Conservation (phyloP, 192 early-diverging fungal genomes). For the Entomortierella beljakovae region DNA sequence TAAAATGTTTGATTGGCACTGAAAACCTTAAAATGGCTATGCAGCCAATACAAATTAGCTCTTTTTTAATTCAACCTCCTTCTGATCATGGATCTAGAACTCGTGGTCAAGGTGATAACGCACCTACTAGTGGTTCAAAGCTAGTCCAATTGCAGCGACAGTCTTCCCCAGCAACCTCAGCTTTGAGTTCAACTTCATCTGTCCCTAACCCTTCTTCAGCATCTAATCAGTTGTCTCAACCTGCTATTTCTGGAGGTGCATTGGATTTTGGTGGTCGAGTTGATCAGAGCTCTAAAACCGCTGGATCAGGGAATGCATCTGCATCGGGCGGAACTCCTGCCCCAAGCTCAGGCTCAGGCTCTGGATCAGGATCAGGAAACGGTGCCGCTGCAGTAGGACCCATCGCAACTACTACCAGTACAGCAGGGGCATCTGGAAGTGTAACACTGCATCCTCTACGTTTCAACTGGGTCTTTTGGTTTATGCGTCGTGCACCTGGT, state of each 20-base stretch:
- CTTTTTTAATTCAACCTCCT: background rate
- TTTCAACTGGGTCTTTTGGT: conserved; percentile 93
- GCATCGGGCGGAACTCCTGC: background rate
- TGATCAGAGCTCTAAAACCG: background rate
- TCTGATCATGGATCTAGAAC: background rate
- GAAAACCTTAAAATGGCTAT: conserved; percentile 16
- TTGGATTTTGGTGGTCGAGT: conserved; percentile 16
- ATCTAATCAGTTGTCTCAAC: background rate
- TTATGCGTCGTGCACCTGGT: conserved; percentile 91
- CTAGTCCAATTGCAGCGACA: conserved; percentile 48
- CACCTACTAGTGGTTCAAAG: conserved; percentile 30
- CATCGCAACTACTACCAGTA: background rate
- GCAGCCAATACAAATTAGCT: background rate
- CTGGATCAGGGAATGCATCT: background rate
- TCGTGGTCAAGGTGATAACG: conserved; percentile 27
- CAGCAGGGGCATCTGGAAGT: background rate
- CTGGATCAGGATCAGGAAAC: conserved; percentile 2
- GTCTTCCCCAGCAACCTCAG: conserved; percentile 8
- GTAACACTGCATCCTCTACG: conserved; percentile 73
- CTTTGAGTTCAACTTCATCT: conserved; percentile 4
- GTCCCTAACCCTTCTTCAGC: background rate
- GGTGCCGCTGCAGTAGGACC: background rate
- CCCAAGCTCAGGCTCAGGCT: background rate
- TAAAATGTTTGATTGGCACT: background rate
- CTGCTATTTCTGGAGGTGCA: conserved; percentile 26